Evolutionary conservation across 257 asterid species (phyloP).

Genomic region (Orobanche coerulescens): DNA sequence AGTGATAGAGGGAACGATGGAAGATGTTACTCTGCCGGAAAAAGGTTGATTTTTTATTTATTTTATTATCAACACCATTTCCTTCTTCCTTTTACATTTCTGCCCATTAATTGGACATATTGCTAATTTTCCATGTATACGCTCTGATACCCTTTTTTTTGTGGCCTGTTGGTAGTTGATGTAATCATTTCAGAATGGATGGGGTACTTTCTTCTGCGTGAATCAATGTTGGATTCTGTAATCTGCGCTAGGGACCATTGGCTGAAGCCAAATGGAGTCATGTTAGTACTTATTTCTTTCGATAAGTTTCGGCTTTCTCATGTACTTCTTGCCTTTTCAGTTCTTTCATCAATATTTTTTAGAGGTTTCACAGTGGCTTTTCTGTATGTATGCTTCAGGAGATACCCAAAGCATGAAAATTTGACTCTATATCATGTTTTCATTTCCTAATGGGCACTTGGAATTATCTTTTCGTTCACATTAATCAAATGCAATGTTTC

Average conservation of each 20-base stretch:
- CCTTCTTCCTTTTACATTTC: not conserved
- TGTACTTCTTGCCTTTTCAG: not conserved
- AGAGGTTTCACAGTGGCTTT: not conserved
- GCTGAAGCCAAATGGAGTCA: conserved; percentile 84
- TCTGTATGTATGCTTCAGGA: not conserved
- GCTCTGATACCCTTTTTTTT: not conserved
- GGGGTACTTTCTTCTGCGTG: conserved; percentile 97
- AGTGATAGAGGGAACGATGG: conserved; percentile 92
- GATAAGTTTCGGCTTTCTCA: not conserved
- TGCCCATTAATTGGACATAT: not conserved
- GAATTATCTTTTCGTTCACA: not conserved
- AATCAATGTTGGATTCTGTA: conserved; percentile 98
- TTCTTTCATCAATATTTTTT: no score
- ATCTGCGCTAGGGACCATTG: conserved; percentile 88
- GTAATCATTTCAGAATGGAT: conserved; percentile 97
- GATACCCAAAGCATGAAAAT: not conserved
- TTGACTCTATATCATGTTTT: not conserved
- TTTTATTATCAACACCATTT: not conserved
- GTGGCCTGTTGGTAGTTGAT: conserved; percentile 52
- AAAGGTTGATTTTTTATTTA: conserved; percentile 43
- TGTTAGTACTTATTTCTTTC: conserved; percentile 43
- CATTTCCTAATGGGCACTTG: not conserved
- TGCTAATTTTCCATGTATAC: not conserved
- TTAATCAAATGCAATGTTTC: not conserved
- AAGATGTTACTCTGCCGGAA: conserved; percentile 82